phyloP scores from a whole-genome alignment of 768 basidiomycete genomes.

The Exidia glandulosa region DNA sequence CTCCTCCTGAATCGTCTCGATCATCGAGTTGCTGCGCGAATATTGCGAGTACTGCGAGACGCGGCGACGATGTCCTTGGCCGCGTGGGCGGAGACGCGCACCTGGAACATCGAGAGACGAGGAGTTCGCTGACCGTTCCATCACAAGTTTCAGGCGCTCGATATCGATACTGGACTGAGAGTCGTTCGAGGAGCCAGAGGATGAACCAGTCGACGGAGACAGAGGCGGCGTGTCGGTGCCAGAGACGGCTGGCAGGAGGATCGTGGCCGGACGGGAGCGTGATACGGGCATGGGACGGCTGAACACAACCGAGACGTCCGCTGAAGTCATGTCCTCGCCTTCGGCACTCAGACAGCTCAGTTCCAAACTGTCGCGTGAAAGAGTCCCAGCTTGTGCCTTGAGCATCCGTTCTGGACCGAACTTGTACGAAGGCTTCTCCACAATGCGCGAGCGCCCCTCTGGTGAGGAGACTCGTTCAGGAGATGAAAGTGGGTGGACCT shows the following conservation, averaged over 20 bases:
- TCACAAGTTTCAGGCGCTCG: constrained; percentile 42
- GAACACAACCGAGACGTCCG: constrained; percentile 37
- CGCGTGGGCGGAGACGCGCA: constrained; percentile 41
- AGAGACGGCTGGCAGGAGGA: constrained; percentile 41
- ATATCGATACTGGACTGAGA: constrained; percentile 74
- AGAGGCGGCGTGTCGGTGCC: constrained; percentile 56
- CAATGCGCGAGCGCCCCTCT: constrained; percentile 33
- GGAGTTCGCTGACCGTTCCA: constrained; percentile 46
- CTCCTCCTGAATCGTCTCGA: constrained; percentile 77
- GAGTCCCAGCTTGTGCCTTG: constrained; percentile 45
- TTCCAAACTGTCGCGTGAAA: constrained; percentile 58
- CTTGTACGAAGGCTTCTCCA: constrained; percentile 43
- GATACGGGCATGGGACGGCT: constrained; percentile 39
- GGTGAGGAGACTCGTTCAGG: constrained; percentile 20
- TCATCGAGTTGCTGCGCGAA: constrained; percentile 47
- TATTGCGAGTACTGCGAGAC: constrained; percentile 50
- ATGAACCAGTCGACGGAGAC: constrained; percentile 57
- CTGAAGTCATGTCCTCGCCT: constrained; percentile 50
- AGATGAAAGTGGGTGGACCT: background rate
- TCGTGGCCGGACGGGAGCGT: constrained; percentile 46
- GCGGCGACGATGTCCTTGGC: constrained; percentile 61
- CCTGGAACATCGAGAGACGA: constrained; percentile 29
- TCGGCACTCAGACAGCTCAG: constrained; percentile 52
- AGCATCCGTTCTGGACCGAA: constrained; percentile 65
- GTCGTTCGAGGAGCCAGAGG: constrained; percentile 40